Percentiles rank a stretch among this genome's conserved stretches.
Conservation (phyloP, 495 filamentous ascomycete genomes). For the Apiosordaria backusii region DNA sequence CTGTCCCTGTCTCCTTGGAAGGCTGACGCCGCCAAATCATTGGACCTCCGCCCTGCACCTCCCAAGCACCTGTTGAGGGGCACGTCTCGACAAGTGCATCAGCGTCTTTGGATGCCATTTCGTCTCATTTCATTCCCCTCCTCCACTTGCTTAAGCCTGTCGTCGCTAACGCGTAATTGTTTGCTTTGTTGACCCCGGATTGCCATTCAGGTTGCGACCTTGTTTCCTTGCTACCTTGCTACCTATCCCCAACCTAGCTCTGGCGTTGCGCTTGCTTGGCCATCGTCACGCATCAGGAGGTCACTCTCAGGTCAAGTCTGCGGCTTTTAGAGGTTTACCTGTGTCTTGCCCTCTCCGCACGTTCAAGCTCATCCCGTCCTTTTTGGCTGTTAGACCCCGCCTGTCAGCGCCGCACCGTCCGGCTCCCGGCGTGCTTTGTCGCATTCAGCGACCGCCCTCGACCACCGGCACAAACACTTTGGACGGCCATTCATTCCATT, state of each 20-base stretch:
- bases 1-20: neutral
- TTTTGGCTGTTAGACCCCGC: slow-evolving; percentile 1
- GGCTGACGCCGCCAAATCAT: neutral
- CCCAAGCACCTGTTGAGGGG: neutral
- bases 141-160: slow-evolving; percentile 1
- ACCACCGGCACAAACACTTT: slow-evolving; percentile 1
- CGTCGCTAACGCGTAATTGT: neutral
- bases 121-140: slow-evolving; percentile 16
- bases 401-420: slow-evolving; percentile 1
- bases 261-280: slow-evolving; percentile 1
- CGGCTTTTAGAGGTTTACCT: neutral
- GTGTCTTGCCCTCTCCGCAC: neutral
- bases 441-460: slow-evolving; percentile 4
- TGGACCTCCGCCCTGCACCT: slow-evolving; percentile 4
- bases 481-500: slow-evolving; percentile 6
- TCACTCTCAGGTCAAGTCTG: neutral
- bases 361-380: slow-evolving; percentile 4
- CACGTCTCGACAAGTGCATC: slow-evolving; percentile 5
- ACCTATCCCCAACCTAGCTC: neutral
- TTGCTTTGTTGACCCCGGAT: neutral
- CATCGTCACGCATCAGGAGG: slow-evolving; percentile 1
- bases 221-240: slow-evolving; percentile 1
- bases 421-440: slow-evolving; percentile 1
- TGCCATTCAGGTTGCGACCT: neutral
- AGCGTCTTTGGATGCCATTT: slow-evolving; percentile 18